phyloP scores from a whole-genome alignment of 345 rosid genomes.

The Barbarea vulgaris region DNA sequence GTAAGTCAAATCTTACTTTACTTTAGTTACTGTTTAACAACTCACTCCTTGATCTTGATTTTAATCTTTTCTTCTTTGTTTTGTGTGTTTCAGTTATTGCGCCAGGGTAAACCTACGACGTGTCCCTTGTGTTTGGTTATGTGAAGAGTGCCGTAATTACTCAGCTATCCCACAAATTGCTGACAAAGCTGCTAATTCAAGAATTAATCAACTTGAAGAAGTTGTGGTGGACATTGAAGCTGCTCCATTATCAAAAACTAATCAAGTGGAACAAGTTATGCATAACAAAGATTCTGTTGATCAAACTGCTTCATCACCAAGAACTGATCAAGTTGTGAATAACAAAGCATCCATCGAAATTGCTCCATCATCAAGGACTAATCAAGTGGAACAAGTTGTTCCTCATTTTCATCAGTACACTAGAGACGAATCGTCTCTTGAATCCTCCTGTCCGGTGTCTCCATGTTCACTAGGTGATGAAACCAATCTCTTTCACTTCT shows the following conservation, averaged over 20 bases:
- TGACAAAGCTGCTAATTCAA: background rate
- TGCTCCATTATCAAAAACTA: background rate
- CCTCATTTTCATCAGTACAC: background rate
- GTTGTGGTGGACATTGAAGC: background rate
- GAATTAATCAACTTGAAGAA: background rate
- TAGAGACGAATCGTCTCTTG: background rate
- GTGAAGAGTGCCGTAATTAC: slow-evolving; percentile 32
- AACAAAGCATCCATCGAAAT: background rate
- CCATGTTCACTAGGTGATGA: slow-evolving; percentile 15
- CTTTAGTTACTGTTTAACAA: background rate
- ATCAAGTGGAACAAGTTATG: background rate
- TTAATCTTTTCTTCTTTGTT: background rate
- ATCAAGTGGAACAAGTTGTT: slow-evolving; percentile 11
- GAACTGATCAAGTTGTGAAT: background rate
- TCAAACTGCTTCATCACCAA: background rate
- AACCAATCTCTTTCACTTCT: slow-evolving; percentile 7
- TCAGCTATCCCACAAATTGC: background rate
- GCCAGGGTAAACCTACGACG: background rate
- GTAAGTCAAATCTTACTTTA: slow-evolving; percentile 12
- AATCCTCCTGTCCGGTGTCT: background rate
- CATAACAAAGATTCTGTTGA: background rate
- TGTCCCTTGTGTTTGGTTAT: slow-evolving; percentile 30
- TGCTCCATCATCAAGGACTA: slow-evolving; percentile 9
- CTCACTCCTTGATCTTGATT: background rate
- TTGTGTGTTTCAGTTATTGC: slow-evolving; percentile 25